Base-by-base conservation (phyloP, 352 stramenopile species). In the Albugo laibachii region DNA sequence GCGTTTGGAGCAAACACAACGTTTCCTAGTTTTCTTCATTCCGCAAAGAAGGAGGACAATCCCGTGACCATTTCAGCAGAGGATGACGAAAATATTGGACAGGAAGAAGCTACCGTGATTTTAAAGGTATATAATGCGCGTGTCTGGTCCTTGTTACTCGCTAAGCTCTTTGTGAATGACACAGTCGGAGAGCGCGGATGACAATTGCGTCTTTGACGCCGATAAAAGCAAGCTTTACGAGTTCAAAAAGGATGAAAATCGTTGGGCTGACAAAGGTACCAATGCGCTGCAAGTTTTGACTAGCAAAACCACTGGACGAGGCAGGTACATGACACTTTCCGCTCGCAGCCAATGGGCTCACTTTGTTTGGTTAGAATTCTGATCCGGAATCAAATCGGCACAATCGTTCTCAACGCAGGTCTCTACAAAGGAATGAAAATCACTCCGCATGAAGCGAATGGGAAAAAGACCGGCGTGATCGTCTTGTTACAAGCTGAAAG, bases 211-310 rank as follows among this genome's bases (percentile, higher is more conserved):
- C 16, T 92, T 87, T 48, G 73, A 87, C 38, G 62, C 56, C 5
- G 72, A 84, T 11, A 83, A 84, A 58, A 66, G 63, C 46, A 89
- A 83, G 58, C 48, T 89, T 19, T 74, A 81, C 48, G 75, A 87
- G 56, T 87, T 87, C 53, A 88, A 84, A 54, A 86, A 82, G 46
- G 69, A 83, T 54, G 78, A 88, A 52, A 92, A 85, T 59, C 73
- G 72, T 24, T 92, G 78, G 78, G 78, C 76, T 11, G 76, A 92
- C 66, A 87, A 88, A 56, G 75, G 78, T 0, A 60, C 74, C 40
- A 75, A 92, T 45, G 72, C 75, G 21, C 63, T 92, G 45, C 73
- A 88, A 50, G 60, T 92, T 18, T 67, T 92, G 0, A 56, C 82
- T 11, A 78, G 72, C 64, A 86, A 87, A 52, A 52, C 59, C 15